Percentiles rank a stretch among this genome's conserved stretches.
Evolutionary conservation across 2,329 filamentous ascomycete species (phyloP).

Genomic region (Fusarium hainanense): DNA sequence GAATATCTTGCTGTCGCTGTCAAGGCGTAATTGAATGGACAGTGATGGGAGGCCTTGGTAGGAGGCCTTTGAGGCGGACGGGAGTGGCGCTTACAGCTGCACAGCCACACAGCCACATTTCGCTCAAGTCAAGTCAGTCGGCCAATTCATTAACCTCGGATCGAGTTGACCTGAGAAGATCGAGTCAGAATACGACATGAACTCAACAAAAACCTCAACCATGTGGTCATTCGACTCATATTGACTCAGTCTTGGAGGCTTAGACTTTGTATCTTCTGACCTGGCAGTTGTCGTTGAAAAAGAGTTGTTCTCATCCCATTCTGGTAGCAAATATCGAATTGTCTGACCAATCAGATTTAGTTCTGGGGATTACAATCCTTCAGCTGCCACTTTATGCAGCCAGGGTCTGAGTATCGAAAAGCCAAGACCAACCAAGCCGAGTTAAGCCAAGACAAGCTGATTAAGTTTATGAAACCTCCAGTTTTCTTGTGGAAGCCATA

Average conservation of each 20-base stretch:
- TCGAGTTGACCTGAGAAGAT: not conserved
- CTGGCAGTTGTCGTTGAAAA: slow-evolving; percentile 27
- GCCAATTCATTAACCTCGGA: not conserved
- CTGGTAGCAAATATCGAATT: slow-evolving; percentile 19
- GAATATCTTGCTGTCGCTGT: not conserved
- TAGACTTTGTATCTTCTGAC: not conserved
- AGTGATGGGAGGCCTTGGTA: slow-evolving; percentile 18
- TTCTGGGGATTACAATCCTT: slow-evolving; percentile 6
- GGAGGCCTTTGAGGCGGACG: not conserved
- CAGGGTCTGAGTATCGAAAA: slow-evolving; percentile 23
- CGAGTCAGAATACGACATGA: not conserved
- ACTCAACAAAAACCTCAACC: not conserved
- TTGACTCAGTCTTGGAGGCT: not conserved
- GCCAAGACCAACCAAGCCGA: slow-evolving; percentile 19
- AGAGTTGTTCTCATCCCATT: slow-evolving; percentile 25
- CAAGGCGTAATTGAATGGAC: not conserved
- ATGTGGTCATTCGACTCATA: not conserved
- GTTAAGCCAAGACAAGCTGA: slow-evolving; percentile 2
- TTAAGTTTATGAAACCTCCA: slow-evolving; percentile 4
- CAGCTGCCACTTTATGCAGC: slow-evolving; percentile 23
- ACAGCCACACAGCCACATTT: slow-evolving; percentile 2
- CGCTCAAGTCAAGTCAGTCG: not conserved
- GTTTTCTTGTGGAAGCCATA: not conserved
- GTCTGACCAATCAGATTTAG: slow-evolving; percentile 25
- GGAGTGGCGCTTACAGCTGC: not conserved